phyloP scores from a whole-genome alignment of 2,329 filamentous ascomycete species.

The Ophiostoma montium region DNA sequence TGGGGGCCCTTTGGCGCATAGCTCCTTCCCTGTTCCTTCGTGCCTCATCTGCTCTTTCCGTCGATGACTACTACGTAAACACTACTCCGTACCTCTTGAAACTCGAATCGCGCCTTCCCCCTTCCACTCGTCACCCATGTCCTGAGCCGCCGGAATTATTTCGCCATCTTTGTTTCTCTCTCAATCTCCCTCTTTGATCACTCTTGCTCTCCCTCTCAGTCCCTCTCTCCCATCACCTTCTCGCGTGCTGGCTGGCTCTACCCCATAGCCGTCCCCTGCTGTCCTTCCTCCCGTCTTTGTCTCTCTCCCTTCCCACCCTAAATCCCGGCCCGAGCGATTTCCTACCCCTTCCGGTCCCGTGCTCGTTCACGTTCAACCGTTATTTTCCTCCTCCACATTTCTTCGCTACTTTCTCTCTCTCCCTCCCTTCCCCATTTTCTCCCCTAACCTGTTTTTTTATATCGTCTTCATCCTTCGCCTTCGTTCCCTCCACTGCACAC shows the following conservation, averaged over 20 bases:
- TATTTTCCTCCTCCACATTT: conserved; percentile 1
- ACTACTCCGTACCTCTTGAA: no score
- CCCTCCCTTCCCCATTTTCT: not conserved
- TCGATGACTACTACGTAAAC: no score
- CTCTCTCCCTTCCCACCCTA: not conserved
- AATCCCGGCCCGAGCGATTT: not conserved
- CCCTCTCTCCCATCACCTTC: not conserved
- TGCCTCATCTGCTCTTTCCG: no score
- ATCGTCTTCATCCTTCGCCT: not conserved
- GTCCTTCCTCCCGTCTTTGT: not conserved
- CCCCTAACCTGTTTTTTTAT: not conserved
- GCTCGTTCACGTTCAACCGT: not conserved
- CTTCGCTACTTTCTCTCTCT: not conserved
- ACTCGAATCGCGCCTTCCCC: not conserved
- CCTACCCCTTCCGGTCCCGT: not conserved
- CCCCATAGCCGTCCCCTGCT: not conserved
- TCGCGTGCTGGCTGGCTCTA: not conserved
- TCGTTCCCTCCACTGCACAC: not conserved
- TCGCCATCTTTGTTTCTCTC: not conserved
- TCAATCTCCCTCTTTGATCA: not conserved
- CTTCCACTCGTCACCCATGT: not conserved
- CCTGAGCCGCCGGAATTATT: not conserved
- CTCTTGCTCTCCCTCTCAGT: not conserved
- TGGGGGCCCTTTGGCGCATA: no score
- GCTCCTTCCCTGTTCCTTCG: no score